Percentiles rank a stretch among this genome's conserved stretches.
These are phyloP conservation scores for Rhizopogon sp. DNA, from an alignment of 768 basidiomycete species.

Conservation along the genomic window DNA sequence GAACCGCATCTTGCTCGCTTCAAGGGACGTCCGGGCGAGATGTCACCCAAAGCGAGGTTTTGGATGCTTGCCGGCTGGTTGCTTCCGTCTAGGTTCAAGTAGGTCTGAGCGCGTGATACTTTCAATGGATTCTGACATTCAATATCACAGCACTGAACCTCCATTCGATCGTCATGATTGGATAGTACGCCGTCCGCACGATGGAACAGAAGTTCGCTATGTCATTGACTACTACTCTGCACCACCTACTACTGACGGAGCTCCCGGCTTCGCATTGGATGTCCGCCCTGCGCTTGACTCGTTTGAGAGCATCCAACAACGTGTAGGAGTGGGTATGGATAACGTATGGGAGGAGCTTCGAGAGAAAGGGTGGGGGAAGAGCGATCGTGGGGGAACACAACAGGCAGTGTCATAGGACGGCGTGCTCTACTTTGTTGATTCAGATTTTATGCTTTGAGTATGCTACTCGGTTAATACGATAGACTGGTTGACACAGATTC, in stretches of 20 bases:
- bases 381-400: not conserved
- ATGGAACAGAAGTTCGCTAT: conserved; percentile 85
- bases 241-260: conserved; percentile 82
- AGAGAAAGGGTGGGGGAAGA: conserved; percentile 22
- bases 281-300: conserved; percentile 93
- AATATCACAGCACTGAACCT: conserved; percentile 62
- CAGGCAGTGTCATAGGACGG: not conserved
- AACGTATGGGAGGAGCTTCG: conserved; percentile 54
- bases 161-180: conserved; percentile 99
- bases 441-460: no score
- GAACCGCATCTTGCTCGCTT: conserved; percentile 77
- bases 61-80: conserved; percentile 86
- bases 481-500: no score
- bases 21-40: conserved; percentile 84
- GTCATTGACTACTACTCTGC: conserved; percentile 99
- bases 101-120: conserved; percentile 21
- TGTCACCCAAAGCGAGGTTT: conserved; percentile 91
- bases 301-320: conserved; percentile 67
- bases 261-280: conserved; percentile 92
- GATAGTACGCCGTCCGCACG: conserved; percentile 78
- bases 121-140: conserved; percentile 1
- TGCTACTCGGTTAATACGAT: no score
- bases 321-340: conserved; percentile 65
- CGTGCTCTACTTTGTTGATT: not conserved
- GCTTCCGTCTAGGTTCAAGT: conserved; percentile 90